Conservation (phyloP, 257 asterid genomes). For the Paraleonurus japonicus region DNA sequence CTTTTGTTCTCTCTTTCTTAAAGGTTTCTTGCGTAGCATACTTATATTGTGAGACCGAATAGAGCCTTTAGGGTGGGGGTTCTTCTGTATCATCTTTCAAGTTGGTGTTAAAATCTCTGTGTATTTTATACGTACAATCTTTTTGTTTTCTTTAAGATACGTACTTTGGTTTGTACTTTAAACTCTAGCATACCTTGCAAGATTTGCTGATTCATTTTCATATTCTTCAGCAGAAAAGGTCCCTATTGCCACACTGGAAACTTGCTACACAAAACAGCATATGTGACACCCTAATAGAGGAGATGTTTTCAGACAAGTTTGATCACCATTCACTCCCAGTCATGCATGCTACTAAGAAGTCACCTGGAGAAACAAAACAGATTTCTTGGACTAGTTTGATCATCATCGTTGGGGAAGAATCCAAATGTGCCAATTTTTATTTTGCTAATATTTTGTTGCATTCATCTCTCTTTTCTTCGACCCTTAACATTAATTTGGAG, state of each 20-base stretch:
- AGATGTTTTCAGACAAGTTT: background rate
- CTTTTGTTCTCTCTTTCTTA: conserved; percentile 62
- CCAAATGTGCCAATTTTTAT: background rate
- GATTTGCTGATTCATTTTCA: background rate
- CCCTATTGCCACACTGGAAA: background rate
- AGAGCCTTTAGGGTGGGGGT: conserved; percentile 36
- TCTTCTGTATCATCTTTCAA: background rate
- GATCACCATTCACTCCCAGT: background rate
- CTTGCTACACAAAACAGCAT: background rate
- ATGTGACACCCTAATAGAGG: background rate
- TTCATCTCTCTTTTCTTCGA: background rate
- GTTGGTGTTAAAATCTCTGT: background rate
- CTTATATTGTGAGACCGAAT: conserved; percentile 19
- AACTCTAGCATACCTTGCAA: background rate
- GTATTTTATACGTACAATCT: background rate
- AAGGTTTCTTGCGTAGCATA: conserved; percentile 47
- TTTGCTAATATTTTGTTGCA: background rate
- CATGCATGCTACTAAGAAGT: too few species aligned
- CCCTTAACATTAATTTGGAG: background rate
- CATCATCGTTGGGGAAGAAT: background rate
- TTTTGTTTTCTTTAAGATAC: background rate
- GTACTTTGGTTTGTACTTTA: background rate
- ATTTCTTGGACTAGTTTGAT: too few species aligned
- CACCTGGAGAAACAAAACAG: background rate
- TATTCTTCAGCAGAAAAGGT: background rate